Evolutionary conservation across 2,329 filamentous ascomycete genomes (phyloP), one percentile per base, ranked within the genome.

Genomic region (Cryphonectria nitschkei): DNA sequence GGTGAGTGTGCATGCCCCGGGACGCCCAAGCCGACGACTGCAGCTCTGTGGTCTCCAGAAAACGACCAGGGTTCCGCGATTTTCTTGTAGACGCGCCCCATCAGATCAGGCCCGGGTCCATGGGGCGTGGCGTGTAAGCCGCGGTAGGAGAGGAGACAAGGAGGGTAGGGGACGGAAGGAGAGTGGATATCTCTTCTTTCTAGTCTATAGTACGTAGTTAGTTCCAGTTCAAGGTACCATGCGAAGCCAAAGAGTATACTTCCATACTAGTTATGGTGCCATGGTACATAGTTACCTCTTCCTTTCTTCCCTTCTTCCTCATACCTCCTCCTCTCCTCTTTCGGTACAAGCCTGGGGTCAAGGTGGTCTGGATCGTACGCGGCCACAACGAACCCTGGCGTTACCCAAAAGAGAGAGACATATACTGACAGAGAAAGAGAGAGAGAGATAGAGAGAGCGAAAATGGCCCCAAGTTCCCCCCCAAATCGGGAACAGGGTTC

Each of bases 41-140:
- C 58, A 39, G 16, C 34, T 61, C 54, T 39, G 22, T n/a, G 13
- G 26, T 58, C 70, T 68, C 66, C 68, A 52, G 26, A 46, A 58
- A 62, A 68, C 34, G 68, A 61, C 22, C 52, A 62, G 41, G 65
- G 37, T 61, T 2, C 46, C 46, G 46, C 46, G 46, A 50, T 50
- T 9, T n/a, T 50, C 3, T 5, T 19, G 39, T 69, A 66, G 69
- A 73, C 69, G 71, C 71, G 71, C 68, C 43, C 66, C 68, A 71
- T 68, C 68, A 68, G 70, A 71, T 68, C 68, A 68, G 70, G 56
- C 69, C 56, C 68, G 71, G 68, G 62, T 54, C 46, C 52, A 60
- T 58, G 67, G 71, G 69, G 22, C 1, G 19, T n/a, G 46, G 46
- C 67, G 71, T 71, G 69, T 68, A 71, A 69, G 67, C 54, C 43